Evolutionary conservation across 148 eudicot species (phyloP), one percentile per base, ranked within the genome.

Genomic region (Rhododendron ferrugineum): DNA sequence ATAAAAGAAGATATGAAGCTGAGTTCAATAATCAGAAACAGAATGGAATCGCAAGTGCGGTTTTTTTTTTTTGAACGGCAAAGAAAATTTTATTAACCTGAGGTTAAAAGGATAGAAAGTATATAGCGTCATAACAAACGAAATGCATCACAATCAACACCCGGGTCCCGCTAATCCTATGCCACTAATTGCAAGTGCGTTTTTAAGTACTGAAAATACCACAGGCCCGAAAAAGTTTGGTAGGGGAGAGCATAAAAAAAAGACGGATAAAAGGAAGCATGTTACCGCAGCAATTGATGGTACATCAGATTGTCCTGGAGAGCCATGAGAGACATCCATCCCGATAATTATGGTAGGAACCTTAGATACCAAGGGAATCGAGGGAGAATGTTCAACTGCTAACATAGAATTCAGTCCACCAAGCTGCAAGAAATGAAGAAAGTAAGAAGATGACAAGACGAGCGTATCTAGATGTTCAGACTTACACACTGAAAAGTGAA

Each of bases 261-360:
- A 2, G 73, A 78, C 28, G 0, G 32, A 32, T 10, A 40, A 62
- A 82, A 54, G 73, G 54, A 3, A 82, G 72, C 70, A 54, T 37
- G 22, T 47, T 93, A 94, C 98, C 74, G 98, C 96, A 83, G 98
- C 98, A 93, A 95, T 92, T 28, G 98, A 95, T 37, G 98, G 96
- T 3, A 93, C 84, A 86, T 95, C 96, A 83, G 93, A 90, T 78
- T 89, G 95, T 42, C 95, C 96, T 11, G 98, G 94, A 70, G 96
- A 92, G 74, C 95, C 94, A 83, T 93, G 96, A 9, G 96, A 93
- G 15, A 95, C 98, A 84, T 92, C 93, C 94, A 95, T 92, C 3
- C 96, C 98, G 50, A 95, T 85, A 68, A 93, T 95, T 30, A 95
- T 86, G 1, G 96, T 93, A 11, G 98, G 96, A 36, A 88, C 90